phyloP scores from a whole-genome alignment of 2,329 filamentous ascomycete species.

The Acrocalymma vagum region DNA sequence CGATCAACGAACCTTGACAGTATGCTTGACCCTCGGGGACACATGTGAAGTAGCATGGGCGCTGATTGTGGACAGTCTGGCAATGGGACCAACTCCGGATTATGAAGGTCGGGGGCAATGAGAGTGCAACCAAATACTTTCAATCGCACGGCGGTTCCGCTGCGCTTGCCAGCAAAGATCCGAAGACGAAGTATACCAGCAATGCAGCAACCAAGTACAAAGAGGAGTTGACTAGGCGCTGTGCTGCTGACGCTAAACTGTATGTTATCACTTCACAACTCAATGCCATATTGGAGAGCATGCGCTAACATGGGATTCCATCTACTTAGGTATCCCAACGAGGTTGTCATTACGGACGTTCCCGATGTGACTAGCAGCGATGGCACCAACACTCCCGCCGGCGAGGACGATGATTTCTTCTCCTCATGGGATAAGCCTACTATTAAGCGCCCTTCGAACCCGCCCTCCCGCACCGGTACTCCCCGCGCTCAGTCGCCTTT shows the following conservation, averaged over 20 bases:
- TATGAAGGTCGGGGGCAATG: slow-evolving; percentile 99
- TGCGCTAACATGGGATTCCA: slow-evolving; percentile 27
- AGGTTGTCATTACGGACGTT: slow-evolving; percentile 84
- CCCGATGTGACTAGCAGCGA: slow-evolving; percentile 64
- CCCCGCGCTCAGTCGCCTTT: slow-evolving; percentile 89
- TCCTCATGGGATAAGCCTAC: slow-evolving; percentile 98
- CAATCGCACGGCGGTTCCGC: slow-evolving; percentile 94
- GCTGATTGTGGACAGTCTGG: slow-evolving; percentile 66
- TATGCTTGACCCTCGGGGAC: slow-evolving; percentile 60
- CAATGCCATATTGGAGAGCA: background rate
- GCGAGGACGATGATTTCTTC: slow-evolving; percentile 95
- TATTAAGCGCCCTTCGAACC: slow-evolving; percentile 95
- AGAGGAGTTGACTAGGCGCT: slow-evolving; percentile 89
- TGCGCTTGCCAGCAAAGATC: slow-evolving; percentile 93
- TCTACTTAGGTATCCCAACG: slow-evolving; percentile 74
- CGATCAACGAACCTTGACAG: slow-evolving; percentile 97
- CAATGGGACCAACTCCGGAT: slow-evolving; percentile 97
- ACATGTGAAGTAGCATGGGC: slow-evolving; percentile 24
- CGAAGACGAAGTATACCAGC: slow-evolving; percentile 96
- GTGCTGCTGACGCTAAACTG: slow-evolving; percentile 84
- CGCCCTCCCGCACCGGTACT: slow-evolving; percentile 87
- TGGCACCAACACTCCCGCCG: slow-evolving; percentile 77
- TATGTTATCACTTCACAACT: slow-evolving; percentile 58
- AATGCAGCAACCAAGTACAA: slow-evolving; percentile 97
- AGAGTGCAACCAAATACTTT: slow-evolving; percentile 98